Conservation (phyloP, 2,329 filamentous ascomycete genomes). For the Aschersonia sp. region DNA sequence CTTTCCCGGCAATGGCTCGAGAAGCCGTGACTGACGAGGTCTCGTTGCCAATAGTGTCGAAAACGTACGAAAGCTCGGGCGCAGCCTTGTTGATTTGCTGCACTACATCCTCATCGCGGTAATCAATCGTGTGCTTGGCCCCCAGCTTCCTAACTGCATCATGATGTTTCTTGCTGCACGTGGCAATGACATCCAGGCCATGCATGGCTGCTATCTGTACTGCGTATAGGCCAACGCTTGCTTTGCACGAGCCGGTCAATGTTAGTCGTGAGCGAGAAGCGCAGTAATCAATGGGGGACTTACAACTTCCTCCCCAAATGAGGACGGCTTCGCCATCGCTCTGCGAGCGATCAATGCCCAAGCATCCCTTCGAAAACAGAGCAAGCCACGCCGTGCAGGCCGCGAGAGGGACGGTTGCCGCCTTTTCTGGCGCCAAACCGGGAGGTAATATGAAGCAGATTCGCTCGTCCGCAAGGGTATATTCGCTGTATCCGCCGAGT, state of each 20-base stretch:
- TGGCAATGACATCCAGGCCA: slow-evolving; percentile 17
- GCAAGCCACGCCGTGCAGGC: slow-evolving; percentile 22
- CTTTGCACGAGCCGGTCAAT: slow-evolving; percentile 7
- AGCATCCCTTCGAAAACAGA: slow-evolving; percentile 20
- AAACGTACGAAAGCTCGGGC: background rate
- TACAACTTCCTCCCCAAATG: slow-evolving; percentile 29
- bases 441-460: slow-evolving; percentile 24
- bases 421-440: slow-evolving; percentile 13
- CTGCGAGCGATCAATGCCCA: slow-evolving; percentile 15
- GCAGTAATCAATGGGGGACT: background rate
- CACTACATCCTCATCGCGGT: slow-evolving; percentile 19
- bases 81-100: slow-evolving; percentile 17
- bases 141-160: background rate
- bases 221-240: slow-evolving; percentile 21
- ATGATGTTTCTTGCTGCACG: slow-evolving; percentile 14
- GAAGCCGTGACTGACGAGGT: slow-evolving; percentile 18
- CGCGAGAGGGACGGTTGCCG: slow-evolving; percentile 23
- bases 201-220: slow-evolving; percentile 18
- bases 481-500: slow-evolving; percentile 23
- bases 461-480: slow-evolving; percentile 22
- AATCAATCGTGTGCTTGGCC: slow-evolving; percentile 13
- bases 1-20: slow-evolving; percentile 6
- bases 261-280: background rate
- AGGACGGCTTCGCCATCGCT: slow-evolving; percentile 13
- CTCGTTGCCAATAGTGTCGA: slow-evolving; percentile 23